These are phyloP conservation scores for Streptanthus diversifolius DNA, from an alignment of 345 rosid species.

Conservation along the genomic window DNA sequence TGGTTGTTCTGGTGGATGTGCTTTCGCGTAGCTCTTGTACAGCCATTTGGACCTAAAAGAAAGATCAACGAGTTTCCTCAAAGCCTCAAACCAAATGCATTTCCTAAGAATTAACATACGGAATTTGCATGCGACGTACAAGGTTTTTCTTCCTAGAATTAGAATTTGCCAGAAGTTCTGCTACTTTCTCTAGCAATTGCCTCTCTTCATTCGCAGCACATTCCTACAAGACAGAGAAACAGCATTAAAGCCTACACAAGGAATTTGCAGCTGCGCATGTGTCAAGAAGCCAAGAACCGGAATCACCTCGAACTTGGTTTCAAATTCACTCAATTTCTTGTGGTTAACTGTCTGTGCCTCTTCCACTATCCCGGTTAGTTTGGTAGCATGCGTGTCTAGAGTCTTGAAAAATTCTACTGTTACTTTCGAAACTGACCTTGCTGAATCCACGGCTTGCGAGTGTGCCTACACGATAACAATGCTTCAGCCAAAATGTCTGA, in stretches of 20 bases:
- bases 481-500: background rate
- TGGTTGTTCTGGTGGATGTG: slow-evolving; percentile 64
- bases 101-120: background rate
- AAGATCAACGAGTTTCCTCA: background rate
- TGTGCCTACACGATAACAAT: slow-evolving; percentile 62
- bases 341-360: slow-evolving; percentile 84
- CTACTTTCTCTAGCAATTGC: slow-evolving; percentile 83
- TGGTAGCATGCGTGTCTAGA: slow-evolving; percentile 68
- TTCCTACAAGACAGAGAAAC: slow-evolving; percentile 45
- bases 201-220: slow-evolving; percentile 87
- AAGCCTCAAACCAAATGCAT: background rate
- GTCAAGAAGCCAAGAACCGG: slow-evolving; percentile 10
- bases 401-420: slow-evolving; percentile 72
- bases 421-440: slow-evolving; percentile 76
- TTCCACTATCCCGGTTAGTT: slow-evolving; percentile 62
- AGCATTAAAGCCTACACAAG: background rate
- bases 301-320: slow-evolving; percentile 89
- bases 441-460: slow-evolving; percentile 72
- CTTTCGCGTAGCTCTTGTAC: slow-evolving; percentile 80
- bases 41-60: slow-evolving; percentile 76
- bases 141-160: slow-evolving; percentile 86
- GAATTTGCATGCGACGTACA: slow-evolving; percentile 38
- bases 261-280: background rate
- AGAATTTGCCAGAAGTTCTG: slow-evolving; percentile 78
- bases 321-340: slow-evolving; percentile 68